phyloP scores from a whole-genome alignment of 768 basidiomycete genomes.

The Porphyrellus cyaneotinctus region DNA sequence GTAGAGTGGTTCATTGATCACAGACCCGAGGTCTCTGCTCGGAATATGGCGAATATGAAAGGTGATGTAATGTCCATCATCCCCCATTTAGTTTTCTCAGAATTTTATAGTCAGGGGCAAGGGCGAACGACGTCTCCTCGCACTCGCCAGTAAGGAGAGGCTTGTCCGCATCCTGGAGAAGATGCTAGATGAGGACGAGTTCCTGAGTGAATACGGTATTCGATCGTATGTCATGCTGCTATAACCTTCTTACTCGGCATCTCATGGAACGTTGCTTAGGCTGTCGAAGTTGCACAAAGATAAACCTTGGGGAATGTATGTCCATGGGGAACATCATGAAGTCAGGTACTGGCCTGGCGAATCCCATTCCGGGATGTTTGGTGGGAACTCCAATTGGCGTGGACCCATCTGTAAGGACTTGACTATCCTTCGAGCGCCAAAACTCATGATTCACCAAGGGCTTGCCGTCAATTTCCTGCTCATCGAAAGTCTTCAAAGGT shows the following conservation, averaged over 20 bases:
- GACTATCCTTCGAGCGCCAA: not conserved
- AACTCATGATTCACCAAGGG: slow-evolving; percentile 46
- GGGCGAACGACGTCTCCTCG: slow-evolving; percentile 83
- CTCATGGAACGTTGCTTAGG: slow-evolving; percentile 37
- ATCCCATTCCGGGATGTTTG: slow-evolving; percentile 96
- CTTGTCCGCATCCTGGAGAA: slow-evolving; percentile 85
- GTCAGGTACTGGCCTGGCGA: slow-evolving; percentile 99
- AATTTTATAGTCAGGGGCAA: slow-evolving; percentile 49
- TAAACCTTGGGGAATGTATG: slow-evolving; percentile 91
- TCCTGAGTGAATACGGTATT: slow-evolving; percentile 92
- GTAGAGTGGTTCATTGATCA: slow-evolving; percentile 99
- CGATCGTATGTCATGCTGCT: slow-evolving; percentile 66
- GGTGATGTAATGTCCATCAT: slow-evolving; percentile 38
- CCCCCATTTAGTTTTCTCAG: not conserved
- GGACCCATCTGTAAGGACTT: slow-evolving; percentile 72
- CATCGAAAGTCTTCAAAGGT: slow-evolving; percentile 93
- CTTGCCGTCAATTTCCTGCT: slow-evolving; percentile 94
- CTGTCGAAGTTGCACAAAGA: slow-evolving; percentile 89
- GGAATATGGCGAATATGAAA: slow-evolving; percentile 97
- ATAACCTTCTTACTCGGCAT: not conserved
- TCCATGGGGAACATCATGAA: slow-evolving; percentile 87
- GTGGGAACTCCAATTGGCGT: slow-evolving; percentile 97
- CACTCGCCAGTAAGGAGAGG: slow-evolving; percentile 88
- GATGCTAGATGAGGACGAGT: slow-evolving; percentile 97
- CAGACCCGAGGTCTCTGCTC: slow-evolving; percentile 75